phyloP scores from a whole-genome alignment of 2,329 filamentous ascomycete species.

The Lasiodiplodia citricola region DNA sequence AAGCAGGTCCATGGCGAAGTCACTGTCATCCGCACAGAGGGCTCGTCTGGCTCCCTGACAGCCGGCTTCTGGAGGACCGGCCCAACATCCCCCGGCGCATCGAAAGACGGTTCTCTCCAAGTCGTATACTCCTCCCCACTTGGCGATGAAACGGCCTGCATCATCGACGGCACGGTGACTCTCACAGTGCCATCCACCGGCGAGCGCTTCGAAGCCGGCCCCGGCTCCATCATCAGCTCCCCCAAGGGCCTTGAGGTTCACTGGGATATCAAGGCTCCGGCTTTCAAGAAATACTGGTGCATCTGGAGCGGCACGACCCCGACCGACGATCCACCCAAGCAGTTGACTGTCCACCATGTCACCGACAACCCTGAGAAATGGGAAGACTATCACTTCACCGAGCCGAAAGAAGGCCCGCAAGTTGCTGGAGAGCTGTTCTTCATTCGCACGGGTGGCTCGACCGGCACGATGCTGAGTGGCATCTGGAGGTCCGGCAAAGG shows the following conservation, averaged over 20 bases:
- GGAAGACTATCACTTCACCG: conserved; percentile 18
- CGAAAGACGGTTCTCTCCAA: conserved; percentile 9
- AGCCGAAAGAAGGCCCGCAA: conserved; percentile 14
- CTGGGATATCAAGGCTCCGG: conserved; percentile 21
- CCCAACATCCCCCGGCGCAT: conserved; percentile 3
- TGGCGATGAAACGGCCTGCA: conserved; percentile 20
- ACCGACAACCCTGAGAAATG: conserved; percentile 5
- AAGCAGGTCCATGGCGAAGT: conserved; percentile 23
- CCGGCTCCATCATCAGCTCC: conserved; percentile 26
- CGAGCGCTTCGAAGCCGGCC: conserved; percentile 17
- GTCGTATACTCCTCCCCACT: conserved; percentile 7
- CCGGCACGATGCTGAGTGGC: conserved; percentile 13
- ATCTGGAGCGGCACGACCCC: conserved; percentile 10
- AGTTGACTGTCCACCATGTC: conserved; percentile 2
- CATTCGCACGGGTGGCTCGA: conserved; percentile 8
- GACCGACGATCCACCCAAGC: background rate
- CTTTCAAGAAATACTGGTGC: conserved; percentile 27
- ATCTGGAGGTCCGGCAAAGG: conserved; percentile 26
- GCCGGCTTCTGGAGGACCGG: conserved; percentile 21
- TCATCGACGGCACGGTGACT: conserved; percentile 18
- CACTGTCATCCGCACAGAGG: background rate
- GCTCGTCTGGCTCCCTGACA: conserved; percentile 1
- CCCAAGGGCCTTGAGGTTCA: conserved; percentile 26
- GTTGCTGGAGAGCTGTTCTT: conserved; percentile 18
- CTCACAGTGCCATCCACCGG: conserved; percentile 1